Percentiles rank a stretch among this genome's conserved stretches.
Evolutionary conservation across 2,329 filamentous ascomycete species (phyloP).

Genomic region (Alternaria viburni): DNA sequence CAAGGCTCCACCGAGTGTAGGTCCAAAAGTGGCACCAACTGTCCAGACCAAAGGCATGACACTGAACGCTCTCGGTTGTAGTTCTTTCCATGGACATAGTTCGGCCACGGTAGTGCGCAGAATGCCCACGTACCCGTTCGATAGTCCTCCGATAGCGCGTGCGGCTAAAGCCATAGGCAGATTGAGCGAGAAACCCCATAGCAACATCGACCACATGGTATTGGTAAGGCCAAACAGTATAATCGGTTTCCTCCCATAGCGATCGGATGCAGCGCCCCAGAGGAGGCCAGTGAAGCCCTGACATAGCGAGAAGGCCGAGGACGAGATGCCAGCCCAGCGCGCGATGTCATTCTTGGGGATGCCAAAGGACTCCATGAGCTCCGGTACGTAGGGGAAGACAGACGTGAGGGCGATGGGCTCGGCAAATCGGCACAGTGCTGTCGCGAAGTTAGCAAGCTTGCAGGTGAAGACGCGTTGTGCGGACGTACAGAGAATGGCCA

Average conservation of each 20-base stretch:
- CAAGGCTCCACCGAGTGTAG: constrained; percentile 82
- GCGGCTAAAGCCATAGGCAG: constrained; percentile 80
- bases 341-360: constrained; percentile 50
- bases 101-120: constrained; percentile 92
- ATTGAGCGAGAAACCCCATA: constrained; percentile 84
- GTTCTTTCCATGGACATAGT: constrained; percentile 82
- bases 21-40: constrained; percentile 85
- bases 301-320: constrained; percentile 78
- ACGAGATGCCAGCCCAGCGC: constrained; percentile 85
- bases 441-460: constrained; percentile 10
- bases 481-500: constrained; percentile 47
- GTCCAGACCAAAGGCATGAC: constrained; percentile 94
- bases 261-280: constrained; percentile 85
- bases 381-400: constrained; percentile 91
- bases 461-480: neutral
- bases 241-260: constrained; percentile 83
- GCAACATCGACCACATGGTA: constrained; percentile 80
- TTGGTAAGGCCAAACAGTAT: constrained; percentile 74
- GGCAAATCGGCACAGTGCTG: constrained; percentile 89
- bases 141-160: constrained; percentile 78
- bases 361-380: constrained; percentile 51
- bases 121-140: constrained; percentile 87
- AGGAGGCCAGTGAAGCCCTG: constrained; percentile 83
- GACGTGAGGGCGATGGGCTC: constrained; percentile 93
- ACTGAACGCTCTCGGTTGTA: constrained; percentile 88